phyloP scores from a whole-genome alignment of 768 basidiomycete genomes.

The Kwoniella shandongensis region DNA sequence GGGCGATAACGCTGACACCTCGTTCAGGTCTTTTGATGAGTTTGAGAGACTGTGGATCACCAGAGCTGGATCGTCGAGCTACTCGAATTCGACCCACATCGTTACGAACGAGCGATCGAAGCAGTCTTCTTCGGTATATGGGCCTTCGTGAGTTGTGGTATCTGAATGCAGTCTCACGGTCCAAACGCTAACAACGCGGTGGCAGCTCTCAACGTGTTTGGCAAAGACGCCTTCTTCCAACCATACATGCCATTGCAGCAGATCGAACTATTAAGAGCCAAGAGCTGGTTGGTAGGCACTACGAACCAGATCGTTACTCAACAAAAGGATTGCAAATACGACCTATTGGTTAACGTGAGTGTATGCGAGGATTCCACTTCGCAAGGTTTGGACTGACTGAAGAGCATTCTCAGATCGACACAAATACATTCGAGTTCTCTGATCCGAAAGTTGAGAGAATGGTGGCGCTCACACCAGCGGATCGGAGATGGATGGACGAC shows the following conservation, averaged over 20 bases:
- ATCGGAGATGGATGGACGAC: slow-evolving; percentile 97
- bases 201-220: slow-evolving; percentile 31
- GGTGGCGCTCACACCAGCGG: slow-evolving; percentile 80
- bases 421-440: slow-evolving; percentile 78
- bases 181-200: background rate
- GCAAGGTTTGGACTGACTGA: background rate
- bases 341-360: slow-evolving; percentile 81
- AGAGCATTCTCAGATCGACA: slow-evolving; percentile 70
- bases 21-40: slow-evolving; percentile 75
- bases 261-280: slow-evolving; percentile 77
- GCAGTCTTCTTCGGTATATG: slow-evolving; percentile 85
- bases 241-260: slow-evolving; percentile 96
- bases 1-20: slow-evolving; percentile 10
- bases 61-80: slow-evolving; percentile 65
- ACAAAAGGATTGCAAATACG: slow-evolving; percentile 74
- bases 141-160: slow-evolving; percentile 69
- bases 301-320: slow-evolving; percentile 94
- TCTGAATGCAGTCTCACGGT: background rate
- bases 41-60: slow-evolving; percentile 87
- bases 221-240: slow-evolving; percentile 90
- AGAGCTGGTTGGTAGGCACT: slow-evolving; percentile 76
- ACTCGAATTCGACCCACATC: slow-evolving; percentile 72
- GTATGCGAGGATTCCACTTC: background rate
- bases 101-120: slow-evolving; percentile 80
- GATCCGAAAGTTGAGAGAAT: slow-evolving; percentile 76